Base-by-base conservation (phyloP, 2,329 filamentous ascomycete genomes). In the Domatiomyces catenatus region DNA sequence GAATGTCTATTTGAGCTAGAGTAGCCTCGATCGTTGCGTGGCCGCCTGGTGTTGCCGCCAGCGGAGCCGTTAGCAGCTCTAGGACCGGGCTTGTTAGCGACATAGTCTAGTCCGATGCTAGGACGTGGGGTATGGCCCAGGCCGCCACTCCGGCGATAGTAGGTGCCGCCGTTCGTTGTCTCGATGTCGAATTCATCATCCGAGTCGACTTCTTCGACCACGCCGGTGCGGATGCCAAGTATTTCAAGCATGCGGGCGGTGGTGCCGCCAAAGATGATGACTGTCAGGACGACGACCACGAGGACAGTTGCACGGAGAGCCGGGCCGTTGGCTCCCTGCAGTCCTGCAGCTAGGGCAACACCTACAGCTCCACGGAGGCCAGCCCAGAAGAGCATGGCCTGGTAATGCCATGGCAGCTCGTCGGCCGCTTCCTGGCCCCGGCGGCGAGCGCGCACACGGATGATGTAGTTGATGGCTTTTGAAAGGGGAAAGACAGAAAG, bases 321-420 rank as follows among this genome's bases (percentile, higher is more conserved):
- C 52, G 82, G 83, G 0, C 81, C 81, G 62, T 94, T 92, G 49
- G 81, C 79, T 45, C 89, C 92, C 0, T 79, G 82, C 46, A 98
- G 75, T 22, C 93, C 84, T 19, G 90, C 90, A 28, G 92, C 92
- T 46, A 98, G 74, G 1, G 92, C 92, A 36, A 98, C 92, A 51
- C 92, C 92, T 59, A 98, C 92, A 46, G 92, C 92, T 60, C 92
- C 92, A 55, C 92, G 86, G 26, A 98, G 75, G 22, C 92, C 92
- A 15, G 92, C 92, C 92, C 92, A 98, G 70, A 94, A 98, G n/a
- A 98, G 79, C 92, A 98, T 96, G n/a, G 85, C 88, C 67, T 96
- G 92, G 67, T 96, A 94, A 59, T 86, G 87, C 63, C 88, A 93
- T 0, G 92, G 92, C 36, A 98, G 71, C 66, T 96, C 92, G 57